A percentile compares a stretch with the other conserved stretches of the same genome.
phyloP scores from a whole-genome alignment of 179 eudicot genomes.

The Vitellaria paradoxa region DNA sequence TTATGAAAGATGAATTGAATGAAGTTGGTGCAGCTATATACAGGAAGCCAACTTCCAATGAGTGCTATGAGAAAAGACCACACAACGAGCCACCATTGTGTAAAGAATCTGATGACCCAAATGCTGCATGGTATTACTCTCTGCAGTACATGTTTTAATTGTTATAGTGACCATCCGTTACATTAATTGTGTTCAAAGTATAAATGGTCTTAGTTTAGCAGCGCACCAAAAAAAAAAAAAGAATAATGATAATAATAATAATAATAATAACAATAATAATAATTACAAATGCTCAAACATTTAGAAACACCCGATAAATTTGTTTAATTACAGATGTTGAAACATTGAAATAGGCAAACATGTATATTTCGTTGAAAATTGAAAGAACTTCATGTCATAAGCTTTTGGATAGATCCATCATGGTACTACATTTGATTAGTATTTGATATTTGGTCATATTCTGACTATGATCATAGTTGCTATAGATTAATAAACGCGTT shows the following conservation, averaged over 20 bases:
- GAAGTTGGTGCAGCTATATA: conserved; percentile 47
- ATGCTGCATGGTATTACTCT: conserved; percentile 60
- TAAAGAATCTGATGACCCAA: conserved; percentile 57
- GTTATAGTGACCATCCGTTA: not conserved
- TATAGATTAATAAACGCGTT: too few species aligned
- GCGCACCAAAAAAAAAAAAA: too few species aligned
- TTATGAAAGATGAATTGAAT: conserved; percentile 46
- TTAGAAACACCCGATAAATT: not conserved
- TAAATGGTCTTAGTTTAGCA: not conserved
- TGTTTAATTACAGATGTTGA: not conserved
- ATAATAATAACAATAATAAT: too few species aligned
- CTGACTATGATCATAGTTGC: too few species aligned
- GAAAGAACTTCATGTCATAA: not conserved
- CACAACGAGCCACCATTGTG: conserved; percentile 57
- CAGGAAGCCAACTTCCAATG: conserved; percentile 56
- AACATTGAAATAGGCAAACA: not conserved
- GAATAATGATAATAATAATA: too few species aligned
- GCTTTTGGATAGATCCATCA: not conserved
- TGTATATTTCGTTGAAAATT: not conserved
- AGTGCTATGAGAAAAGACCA: conserved; percentile 68
- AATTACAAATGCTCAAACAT: not conserved
- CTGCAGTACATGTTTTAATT: not conserved
- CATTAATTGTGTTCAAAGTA: not conserved
- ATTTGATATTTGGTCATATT: not conserved
- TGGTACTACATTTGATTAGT: not conserved